These are phyloP conservation scores for Thozetella sp. DNA, from an alignment of 495 filamentous ascomycete genomes.

Conservation along the genomic window DNA sequence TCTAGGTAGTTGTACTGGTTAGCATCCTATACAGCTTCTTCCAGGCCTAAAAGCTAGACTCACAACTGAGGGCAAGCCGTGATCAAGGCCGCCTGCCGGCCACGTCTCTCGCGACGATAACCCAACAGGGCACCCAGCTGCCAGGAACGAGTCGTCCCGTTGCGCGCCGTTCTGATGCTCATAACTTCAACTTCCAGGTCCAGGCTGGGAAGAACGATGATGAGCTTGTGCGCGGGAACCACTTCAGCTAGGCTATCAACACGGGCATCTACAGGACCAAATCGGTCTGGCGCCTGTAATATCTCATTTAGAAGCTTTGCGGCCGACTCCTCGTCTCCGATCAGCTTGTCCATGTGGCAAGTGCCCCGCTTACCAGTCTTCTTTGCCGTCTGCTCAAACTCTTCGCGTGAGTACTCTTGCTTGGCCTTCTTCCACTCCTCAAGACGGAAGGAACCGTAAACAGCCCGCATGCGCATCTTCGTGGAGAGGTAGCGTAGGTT, in stretches of 20 bases:
- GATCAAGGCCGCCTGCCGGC: not conserved
- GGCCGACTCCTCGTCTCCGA: not conserved
- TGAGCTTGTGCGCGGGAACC: not conserved
- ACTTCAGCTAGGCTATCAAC: not conserved
- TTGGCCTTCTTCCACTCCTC: constrained; percentile 40
- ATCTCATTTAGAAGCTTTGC: not conserved
- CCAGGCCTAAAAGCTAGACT: too few species aligned
- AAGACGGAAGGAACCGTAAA: constrained; percentile 57
- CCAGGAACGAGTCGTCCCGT: not conserved
- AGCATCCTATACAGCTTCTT: not conserved
- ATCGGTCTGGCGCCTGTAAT: not conserved
- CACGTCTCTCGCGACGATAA: not conserved
- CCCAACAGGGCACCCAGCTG: not conserved
- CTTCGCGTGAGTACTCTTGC: constrained; percentile 37
- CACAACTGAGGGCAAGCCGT: not conserved
- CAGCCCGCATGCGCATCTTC: constrained; percentile 49
- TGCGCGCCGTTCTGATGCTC: not conserved
- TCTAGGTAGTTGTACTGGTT: not conserved
- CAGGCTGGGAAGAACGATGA: not conserved
- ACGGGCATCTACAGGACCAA: not conserved
- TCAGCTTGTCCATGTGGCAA: constrained; percentile 30
- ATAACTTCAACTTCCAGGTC: not conserved
- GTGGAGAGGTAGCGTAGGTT: constrained; percentile 14
- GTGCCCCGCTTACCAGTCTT: constrained; percentile 25
- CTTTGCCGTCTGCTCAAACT: constrained; percentile 51